Percentiles rank a stretch among this genome's conserved stretches.
phyloP scores from a whole-genome alignment of 768 basidiomycete genomes.

The Mycena polygramma region DNA sequence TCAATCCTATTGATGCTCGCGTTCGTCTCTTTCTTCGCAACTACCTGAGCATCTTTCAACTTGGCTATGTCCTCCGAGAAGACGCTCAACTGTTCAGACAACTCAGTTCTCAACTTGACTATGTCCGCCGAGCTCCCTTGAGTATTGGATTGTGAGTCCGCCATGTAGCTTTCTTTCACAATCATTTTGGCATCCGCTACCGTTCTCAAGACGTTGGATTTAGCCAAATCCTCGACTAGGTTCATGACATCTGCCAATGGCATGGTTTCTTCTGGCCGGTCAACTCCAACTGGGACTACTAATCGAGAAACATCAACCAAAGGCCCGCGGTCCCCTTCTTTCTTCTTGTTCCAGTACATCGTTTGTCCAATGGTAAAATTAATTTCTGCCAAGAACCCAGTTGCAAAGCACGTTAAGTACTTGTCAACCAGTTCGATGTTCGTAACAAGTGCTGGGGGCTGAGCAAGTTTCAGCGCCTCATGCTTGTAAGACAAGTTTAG shows the following conservation, averaged over 20 bases:
- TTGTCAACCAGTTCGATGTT: neutral
- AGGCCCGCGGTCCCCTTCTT: neutral
- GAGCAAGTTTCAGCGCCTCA: neutral
- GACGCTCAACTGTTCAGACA: neutral
- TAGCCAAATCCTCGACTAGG: neutral
- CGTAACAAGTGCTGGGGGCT: neutral
- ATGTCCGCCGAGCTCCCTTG: neutral
- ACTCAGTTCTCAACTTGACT: neutral
- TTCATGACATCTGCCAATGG: neutral
- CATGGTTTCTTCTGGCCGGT: neutral
- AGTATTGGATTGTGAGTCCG: no score
- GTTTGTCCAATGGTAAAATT: neutral
- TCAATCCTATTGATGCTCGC: neutral
- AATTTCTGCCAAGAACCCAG: neutral
- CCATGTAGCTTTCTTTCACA: neutral
- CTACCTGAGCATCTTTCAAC: neutral
- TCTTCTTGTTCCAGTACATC: neutral
- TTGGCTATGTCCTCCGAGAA: neutral
- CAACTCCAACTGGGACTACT: neutral
- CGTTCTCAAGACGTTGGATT: neutral
- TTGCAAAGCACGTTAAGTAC: neutral
- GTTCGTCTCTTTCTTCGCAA: neutral
- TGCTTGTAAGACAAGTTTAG: neutral
- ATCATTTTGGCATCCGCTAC: neutral
- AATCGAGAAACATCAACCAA: neutral